phyloP scores from a whole-genome alignment of 2,329 filamentous ascomycete species.

The Pseudogymnoascus sp. region DNA sequence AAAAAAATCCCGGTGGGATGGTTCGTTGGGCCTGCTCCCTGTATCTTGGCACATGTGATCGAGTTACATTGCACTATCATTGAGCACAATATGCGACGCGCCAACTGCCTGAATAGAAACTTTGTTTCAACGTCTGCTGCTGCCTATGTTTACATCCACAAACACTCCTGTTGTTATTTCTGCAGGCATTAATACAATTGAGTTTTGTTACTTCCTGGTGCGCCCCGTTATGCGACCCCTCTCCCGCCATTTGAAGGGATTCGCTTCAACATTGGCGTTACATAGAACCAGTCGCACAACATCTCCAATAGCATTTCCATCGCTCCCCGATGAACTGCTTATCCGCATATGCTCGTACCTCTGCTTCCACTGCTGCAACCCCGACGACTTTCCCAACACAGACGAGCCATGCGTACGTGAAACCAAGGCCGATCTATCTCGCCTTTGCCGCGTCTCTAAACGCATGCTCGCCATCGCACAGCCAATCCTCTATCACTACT shows the following conservation, averaged over 20 bases:
- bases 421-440: neutral
- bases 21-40: neutral
- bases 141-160: neutral
- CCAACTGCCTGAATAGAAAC: neutral
- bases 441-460: neutral
- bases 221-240: neutral
- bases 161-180: neutral
- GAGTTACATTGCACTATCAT: neutral
- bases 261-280: neutral
- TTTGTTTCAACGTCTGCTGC: neutral
- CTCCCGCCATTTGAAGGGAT: neutral
- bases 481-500: neutral
- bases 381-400: neutral
- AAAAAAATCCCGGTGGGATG: neutral
- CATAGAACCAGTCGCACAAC: neutral
- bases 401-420: neutral
- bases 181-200: neutral
- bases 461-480: neutral
- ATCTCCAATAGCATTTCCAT: neutral
- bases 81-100: neutral
- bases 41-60: neutral
- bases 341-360: neutral
- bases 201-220: neutral
- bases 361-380: neutral
- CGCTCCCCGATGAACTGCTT: neutral